Percentiles rank a stretch among this genome's conserved stretches.
Evolutionary conservation across 176 grass and related monocot genomes (phyloP).

Genomic region (Oryza brachyantha): DNA sequence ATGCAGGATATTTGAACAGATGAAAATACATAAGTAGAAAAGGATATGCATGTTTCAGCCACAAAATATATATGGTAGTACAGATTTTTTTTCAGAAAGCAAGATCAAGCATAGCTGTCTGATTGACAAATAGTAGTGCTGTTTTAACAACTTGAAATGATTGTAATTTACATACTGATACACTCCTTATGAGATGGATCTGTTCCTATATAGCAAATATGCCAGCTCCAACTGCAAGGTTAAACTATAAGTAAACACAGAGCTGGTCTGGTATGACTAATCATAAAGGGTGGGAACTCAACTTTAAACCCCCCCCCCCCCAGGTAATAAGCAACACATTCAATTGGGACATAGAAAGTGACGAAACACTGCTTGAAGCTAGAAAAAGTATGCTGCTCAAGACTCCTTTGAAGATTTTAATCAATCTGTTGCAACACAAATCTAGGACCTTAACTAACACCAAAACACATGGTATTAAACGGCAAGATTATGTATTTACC

Average conservation of each 20-base stretch:
- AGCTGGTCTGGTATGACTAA: background rate
- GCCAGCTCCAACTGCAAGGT: conserved; percentile 8
- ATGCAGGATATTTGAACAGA: conserved; percentile 5
- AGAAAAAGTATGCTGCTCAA: background rate
- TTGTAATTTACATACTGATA: background rate
- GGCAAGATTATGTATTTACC: conserved; percentile 24
- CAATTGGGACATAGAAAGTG: background rate
- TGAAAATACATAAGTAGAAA: background rate
- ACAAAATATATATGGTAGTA: background rate
- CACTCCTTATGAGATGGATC: conserved; percentile 3
- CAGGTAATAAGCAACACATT: conserved; percentile 11
- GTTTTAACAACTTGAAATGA: background rate
- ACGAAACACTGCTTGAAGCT: background rate
- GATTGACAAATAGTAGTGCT: conserved; percentile 5
- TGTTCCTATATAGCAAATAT: conserved; percentile 13
- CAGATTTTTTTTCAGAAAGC: background rate
- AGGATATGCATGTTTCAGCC: background rate
- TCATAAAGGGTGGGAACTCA: background rate
- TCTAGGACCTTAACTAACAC: conserved; percentile 2
- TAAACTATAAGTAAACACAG: conserved; percentile 18
- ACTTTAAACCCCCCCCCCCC: background rate
- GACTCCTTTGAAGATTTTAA: conserved; percentile 5
- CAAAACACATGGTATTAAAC: conserved; percentile 18
- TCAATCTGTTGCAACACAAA: background rate
- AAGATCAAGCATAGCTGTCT: conserved; percentile 12